phyloP scores from a whole-genome alignment of 257 asterid genomes.

The Lycium barbarum region DNA sequence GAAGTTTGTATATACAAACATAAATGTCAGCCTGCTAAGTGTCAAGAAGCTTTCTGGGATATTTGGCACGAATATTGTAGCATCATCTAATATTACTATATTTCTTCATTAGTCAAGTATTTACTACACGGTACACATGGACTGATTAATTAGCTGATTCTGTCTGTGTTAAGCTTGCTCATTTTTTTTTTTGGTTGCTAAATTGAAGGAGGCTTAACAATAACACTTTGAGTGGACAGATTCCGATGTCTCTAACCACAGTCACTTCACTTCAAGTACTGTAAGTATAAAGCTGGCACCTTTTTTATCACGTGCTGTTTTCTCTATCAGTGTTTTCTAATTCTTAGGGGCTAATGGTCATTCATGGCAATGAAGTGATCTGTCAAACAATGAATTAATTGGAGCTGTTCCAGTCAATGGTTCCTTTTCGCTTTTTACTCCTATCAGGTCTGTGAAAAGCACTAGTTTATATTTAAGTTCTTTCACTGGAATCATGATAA shows the following conservation, averaged over 20 bases:
- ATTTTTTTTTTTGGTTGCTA: not conserved
- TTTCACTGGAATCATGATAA: constrained; percentile 25
- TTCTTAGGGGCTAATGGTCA: constrained; percentile 26
- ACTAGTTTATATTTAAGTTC: constrained; percentile 25
- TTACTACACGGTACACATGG: not conserved
- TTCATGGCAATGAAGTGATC: constrained; percentile 75
- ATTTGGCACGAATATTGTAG: not conserved
- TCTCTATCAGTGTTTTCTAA: constrained; percentile 21
- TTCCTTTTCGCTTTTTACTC: constrained; percentile 90
- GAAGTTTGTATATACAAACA: not conserved
- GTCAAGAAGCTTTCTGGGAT: constrained; percentile 3
- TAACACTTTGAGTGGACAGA: constrained; percentile 76
- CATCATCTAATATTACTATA: not conserved
- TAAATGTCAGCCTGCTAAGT: not conserved
- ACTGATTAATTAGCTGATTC: not conserved
- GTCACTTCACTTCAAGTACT: constrained; percentile 88
- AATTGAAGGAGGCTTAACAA: constrained; percentile 92
- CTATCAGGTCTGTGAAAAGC: constrained; percentile 71
- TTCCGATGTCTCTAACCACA: constrained; percentile 71
- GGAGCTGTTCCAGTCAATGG: constrained; percentile 85
- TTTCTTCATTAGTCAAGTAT: not conserved
- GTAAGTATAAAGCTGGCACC: constrained; percentile 57
- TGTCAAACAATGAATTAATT: constrained; percentile 68
- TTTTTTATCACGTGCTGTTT: not conserved
- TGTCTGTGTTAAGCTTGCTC: not conserved